Evolutionary conservation across 2,329 filamentous ascomycete genomes (phyloP), one percentile per base, ranked within the genome.

Genomic region (Aureobasidium sp.): DNA sequence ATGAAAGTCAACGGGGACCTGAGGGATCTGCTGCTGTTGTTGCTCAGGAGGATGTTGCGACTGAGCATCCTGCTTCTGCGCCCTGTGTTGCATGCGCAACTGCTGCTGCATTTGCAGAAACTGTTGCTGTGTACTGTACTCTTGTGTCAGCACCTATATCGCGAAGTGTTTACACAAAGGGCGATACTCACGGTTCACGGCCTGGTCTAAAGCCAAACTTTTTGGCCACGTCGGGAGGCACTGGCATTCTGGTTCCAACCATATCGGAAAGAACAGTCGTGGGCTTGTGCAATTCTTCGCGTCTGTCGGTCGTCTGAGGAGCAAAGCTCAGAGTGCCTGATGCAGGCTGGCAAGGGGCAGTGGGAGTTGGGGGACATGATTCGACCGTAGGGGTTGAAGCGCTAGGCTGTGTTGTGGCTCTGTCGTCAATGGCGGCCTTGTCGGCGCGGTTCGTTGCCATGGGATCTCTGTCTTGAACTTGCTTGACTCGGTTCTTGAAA

Each of bases 161-260:
- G 56, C 17, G 12, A 34, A 15, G 9, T 5, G 14, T 7, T 7
- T 14, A 7, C 31, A 17, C 2, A 14, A 1, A 29, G 3, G 1
- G n/a, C 17, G 20, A 25, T 6, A 78, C 86, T 73, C 77, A 89
- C 87, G 85, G 84, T 71, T 84, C 85, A 70, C 87, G 84, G 70
- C 87, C 91, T 73, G 91, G 93, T 56, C 88, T 87, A 80, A 92
- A 86, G 65, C 89, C 90, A 45, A 86, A 85, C 70, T 59, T 60
- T 44, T 89, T 87, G 66, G 87, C 87, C 57, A 94, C 78, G 59
- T 84, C 77, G 74, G 86, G 87, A 66, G 78, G 80, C 78, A 85
- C 82, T 48, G 73, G 77, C 74, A 87, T 84, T 64, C 81, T 84
- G 71, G 86, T 87, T 61, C 72, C 69, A 70, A 82, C 84, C 79